phyloP scores from a whole-genome alignment of 2,329 filamentous ascomycete genomes.

The Seiridium unicorne region DNA sequence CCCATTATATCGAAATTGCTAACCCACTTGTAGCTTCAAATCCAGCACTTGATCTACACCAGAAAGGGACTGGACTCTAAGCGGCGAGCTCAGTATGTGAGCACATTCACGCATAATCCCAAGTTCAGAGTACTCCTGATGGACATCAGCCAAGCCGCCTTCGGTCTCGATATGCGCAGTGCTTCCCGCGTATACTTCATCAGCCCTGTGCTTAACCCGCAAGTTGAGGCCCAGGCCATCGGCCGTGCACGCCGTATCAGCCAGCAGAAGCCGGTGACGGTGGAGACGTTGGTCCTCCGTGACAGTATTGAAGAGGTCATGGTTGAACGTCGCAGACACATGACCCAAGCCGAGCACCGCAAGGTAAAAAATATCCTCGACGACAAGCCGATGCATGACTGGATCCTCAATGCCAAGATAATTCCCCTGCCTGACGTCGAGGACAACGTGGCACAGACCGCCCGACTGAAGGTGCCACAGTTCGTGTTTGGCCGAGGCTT shows the following conservation, averaged over 20 bases:
- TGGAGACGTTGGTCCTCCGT: slow-evolving; percentile 80
- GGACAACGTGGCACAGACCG: slow-evolving; percentile 46
- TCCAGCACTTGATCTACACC: slow-evolving; percentile 66
- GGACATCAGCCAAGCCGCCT: slow-evolving; percentile 86
- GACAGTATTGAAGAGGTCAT: slow-evolving; percentile 86
- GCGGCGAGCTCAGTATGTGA: slow-evolving; percentile 72
- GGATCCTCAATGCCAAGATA: slow-evolving; percentile 55
- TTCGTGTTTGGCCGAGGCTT: slow-evolving; percentile 51
- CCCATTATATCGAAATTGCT: background rate
- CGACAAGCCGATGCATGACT: slow-evolving; percentile 55
- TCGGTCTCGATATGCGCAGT: slow-evolving; percentile 79
- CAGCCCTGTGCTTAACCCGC: slow-evolving; percentile 81
- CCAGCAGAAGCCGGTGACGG: slow-evolving; percentile 73
- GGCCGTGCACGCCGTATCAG: slow-evolving; percentile 88
- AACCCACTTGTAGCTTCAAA: slow-evolving; percentile 42
- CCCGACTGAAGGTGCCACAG: slow-evolving; percentile 41
- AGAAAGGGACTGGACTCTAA: slow-evolving; percentile 55
- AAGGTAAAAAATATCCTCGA: slow-evolving; percentile 57
- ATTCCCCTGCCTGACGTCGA: slow-evolving; percentile 24
- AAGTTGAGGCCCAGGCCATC: slow-evolving; percentile 86
- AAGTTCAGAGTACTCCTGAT: slow-evolving; percentile 78
- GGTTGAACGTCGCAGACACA: slow-evolving; percentile 67
- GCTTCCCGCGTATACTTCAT: slow-evolving; percentile 88
- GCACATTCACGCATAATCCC: slow-evolving; percentile 69
- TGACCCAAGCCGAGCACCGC: slow-evolving; percentile 67